phyloP scores from a whole-genome alignment of 495 filamentous ascomycete genomes.

The Penicillium mononematosum region DNA sequence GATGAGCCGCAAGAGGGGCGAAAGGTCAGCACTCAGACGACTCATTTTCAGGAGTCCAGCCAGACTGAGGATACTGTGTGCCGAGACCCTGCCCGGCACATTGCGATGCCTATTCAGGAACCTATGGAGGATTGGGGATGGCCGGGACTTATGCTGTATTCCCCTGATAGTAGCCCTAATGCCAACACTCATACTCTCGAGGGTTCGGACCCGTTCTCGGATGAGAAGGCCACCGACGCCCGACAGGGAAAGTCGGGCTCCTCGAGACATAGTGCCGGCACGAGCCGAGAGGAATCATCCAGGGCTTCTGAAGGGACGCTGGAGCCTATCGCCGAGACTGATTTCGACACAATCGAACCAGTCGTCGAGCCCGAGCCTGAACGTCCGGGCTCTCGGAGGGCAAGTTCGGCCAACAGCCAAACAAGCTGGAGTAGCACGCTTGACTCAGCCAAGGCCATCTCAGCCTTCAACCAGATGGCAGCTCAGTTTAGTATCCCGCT shows the following conservation, averaged over 20 bases:
- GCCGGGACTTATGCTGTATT: constrained; percentile 17
- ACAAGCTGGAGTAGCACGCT: constrained; percentile 18
- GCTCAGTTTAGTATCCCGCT: constrained; percentile 22
- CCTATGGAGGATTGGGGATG: constrained; percentile 12
- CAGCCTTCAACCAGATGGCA: constrained; percentile 33
- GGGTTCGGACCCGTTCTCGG: constrained; percentile 28
- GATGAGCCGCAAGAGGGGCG: constrained; percentile 19
- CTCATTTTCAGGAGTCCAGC: constrained; percentile 32
- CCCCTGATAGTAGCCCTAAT: constrained; percentile 5
- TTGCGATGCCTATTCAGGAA: constrained; percentile 23
- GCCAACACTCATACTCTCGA: constrained; percentile 8
- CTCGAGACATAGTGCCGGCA: constrained; percentile 12
- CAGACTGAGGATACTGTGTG: constrained; percentile 32
- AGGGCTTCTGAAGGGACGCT: constrained; percentile 7
- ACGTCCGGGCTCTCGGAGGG: neutral
- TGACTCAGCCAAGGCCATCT: constrained; percentile 23
- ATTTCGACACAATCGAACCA: constrained; percentile 2
- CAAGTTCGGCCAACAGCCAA: constrained; percentile 13
- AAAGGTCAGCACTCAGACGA: constrained; percentile 31
- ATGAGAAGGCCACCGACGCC: constrained; percentile 17
- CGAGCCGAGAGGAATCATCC: constrained; percentile 8
- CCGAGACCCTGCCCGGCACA: constrained; percentile 29
- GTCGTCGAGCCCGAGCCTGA: neutral
- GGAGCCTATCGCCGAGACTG: constrained; percentile 3
- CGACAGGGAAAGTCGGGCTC: neutral